Base-by-base conservation (phyloP, 352 stramenopile genomes). In the Globisporangium nunn region DNA sequence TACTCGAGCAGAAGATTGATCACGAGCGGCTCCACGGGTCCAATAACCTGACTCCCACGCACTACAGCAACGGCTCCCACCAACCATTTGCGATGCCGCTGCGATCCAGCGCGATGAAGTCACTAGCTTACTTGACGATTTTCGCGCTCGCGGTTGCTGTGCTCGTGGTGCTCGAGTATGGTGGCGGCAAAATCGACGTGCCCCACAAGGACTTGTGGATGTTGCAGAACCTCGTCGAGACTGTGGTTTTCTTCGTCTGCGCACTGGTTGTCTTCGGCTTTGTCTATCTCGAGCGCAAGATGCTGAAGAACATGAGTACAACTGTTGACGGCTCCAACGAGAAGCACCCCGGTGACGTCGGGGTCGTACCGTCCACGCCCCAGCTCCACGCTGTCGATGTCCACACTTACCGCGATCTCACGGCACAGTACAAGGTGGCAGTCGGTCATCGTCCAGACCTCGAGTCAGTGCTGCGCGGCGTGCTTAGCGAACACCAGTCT, bases 401-500 rank as follows among this genome's bases (percentile, higher is more conserved):
- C 23, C 58, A 49, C 50, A 78, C 62, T 0, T 53, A 69, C 6
- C 46, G 62, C 5, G 68, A 80, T 40, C 56, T 79, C 33, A 47
- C 78, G 37, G 56, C 62, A 4, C 48, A 68, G n/a, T 68, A 68
- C 44, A 49, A 64, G 12, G 64, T 84, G 17, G 28, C 30, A 2
- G 57, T 67, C 35, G 70, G 70, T 6, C 33, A 51, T 2, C 64
- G 71, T 1, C 67, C 70, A 8, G 66, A 81, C 31, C 66, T 78
- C 54, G 29, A 23, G 3, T 14, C 59, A 6, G 56, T 77, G 35
- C 51, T 81, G 39, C 41, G 49, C 5, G 54, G 71, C 30, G 67
- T 75, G 2, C 50, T 66, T 15, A 56, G 52, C 2, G 54, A 28
- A 5, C 63, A 75, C 57, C 39, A 51, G 11, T 44, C 46, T 10